Evolutionary conservation across 208 protist species (phyloP).

Genomic region (Acanthamoeba quina): DNA sequence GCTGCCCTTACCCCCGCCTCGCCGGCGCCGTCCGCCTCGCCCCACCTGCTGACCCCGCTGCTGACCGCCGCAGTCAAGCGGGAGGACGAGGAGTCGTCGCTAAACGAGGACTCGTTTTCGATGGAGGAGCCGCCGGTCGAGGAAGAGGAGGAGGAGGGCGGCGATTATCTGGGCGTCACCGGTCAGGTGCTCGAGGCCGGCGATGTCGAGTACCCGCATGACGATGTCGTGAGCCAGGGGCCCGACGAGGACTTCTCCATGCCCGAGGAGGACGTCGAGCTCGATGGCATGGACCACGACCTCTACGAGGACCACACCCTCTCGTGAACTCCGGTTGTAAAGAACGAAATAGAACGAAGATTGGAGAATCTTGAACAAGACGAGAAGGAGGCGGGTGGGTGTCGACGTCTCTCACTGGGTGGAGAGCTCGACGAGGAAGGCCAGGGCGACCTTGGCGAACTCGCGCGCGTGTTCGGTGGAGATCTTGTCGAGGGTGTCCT

Average conservation of each 20-base stretch:
- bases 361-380: too few relatives aligned
- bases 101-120: constrained; percentile 18
- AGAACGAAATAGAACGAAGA: background rate
- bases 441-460: constrained; percentile 78
- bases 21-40: background rate
- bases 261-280: background rate
- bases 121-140: background rate
- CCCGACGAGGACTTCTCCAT: constrained; percentile 22
- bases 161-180: background rate
- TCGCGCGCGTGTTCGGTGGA: constrained; percentile 19
- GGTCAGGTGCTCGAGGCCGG: background rate
- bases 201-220: constrained; percentile 5
- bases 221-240: constrained; percentile 33
- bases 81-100: constrained; percentile 22
- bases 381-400: too few relatives aligned
- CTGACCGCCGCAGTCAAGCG: background rate
- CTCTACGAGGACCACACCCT: background rate
- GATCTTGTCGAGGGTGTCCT: constrained; percentile 73
- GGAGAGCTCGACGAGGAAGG: constrained; percentile 74
- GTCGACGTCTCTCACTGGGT: background rate
- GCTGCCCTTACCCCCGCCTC: background rate
- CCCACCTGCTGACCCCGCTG: background rate
- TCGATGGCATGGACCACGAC: background rate
- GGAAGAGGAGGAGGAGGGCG: background rate
- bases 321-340: too few relatives aligned